Evolutionary conservation across 129 eudicot genomes (phyloP).

Genomic region (Apium graveolens): DNA sequence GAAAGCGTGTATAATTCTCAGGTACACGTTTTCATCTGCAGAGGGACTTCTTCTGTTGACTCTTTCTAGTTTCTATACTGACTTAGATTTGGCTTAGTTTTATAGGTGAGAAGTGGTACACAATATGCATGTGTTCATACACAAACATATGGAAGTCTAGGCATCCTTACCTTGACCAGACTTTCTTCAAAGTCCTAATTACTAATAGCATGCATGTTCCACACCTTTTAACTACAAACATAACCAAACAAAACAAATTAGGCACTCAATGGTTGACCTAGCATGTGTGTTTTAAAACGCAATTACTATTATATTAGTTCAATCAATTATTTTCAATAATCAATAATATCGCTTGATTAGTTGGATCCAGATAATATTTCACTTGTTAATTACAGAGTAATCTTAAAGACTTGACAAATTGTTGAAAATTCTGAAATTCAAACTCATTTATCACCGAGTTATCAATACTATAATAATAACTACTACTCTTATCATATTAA

Average conservation of each 20-base stretch:
- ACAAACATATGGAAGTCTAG: not conserved
- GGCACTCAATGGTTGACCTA: constrained; percentile 9
- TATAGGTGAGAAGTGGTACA: not conserved
- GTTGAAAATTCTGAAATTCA: not conserved
- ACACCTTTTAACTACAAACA: not conserved
- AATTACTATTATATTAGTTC: not conserved
- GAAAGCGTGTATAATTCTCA: not conserved
- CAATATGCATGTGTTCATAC: not conserved
- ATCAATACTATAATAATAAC: not conserved
- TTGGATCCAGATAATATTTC: constrained; percentile 2
- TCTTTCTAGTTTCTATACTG: not conserved
- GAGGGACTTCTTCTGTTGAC: not conserved
- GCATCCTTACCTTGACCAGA: constrained; percentile 1
- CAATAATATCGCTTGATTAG: not conserved
- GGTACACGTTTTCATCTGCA: not conserved
- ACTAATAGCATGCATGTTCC: not conserved
- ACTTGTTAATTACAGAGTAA: not conserved
- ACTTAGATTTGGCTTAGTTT: not conserved
- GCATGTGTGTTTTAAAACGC: not conserved
- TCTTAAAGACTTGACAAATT: not conserved
- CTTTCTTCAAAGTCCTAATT: not conserved
- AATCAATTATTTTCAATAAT: not conserved
- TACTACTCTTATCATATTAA: too few species aligned
- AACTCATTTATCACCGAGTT: not conserved
- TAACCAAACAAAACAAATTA: not conserved